A percentile compares a stretch with the other conserved stretches of the same genome.
Evolutionary conservation across 2,329 filamentous ascomycete genomes (phyloP).

Genomic region (Fonsecaea pugnacius): DNA sequence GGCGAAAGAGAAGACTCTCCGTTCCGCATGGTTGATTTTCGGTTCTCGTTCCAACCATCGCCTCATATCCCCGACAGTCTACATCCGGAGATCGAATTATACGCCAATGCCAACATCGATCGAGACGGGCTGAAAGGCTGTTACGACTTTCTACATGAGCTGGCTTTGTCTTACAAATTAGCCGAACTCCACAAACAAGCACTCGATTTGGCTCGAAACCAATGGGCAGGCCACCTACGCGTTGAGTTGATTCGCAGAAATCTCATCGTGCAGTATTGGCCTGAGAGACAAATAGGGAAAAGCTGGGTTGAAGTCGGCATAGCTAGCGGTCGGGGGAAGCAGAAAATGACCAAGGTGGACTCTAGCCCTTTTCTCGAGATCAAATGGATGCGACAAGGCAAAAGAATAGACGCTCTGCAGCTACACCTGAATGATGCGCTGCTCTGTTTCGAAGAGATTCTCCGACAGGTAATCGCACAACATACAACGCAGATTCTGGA

Average conservation of each 20-base stretch:
- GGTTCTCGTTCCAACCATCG: constrained; percentile 77
- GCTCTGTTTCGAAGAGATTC: constrained; percentile 73
- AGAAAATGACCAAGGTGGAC: constrained; percentile 22
- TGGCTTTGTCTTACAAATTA: constrained; percentile 88
- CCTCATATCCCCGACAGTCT: constrained; percentile 68
- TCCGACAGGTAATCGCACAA: constrained; percentile 73
- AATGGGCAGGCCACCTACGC: constrained; percentile 78
- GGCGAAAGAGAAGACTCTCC: constrained; percentile 81
- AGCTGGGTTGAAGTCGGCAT: constrained; percentile 92
- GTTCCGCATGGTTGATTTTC: constrained; percentile 92
- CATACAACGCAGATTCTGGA: constrained; percentile 75
- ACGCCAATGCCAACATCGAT: constrained; percentile 72
- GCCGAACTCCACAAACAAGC: constrained; percentile 80
- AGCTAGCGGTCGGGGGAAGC: constrained; percentile 61
- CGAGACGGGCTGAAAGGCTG: constrained; percentile 76
- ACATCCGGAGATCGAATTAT: constrained; percentile 68
- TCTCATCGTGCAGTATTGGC: constrained; percentile 91
- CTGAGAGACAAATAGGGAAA: constrained; percentile 69
- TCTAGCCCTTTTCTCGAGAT: constrained; percentile 46
- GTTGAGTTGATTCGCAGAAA: constrained; percentile 80
- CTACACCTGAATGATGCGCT: constrained; percentile 68
- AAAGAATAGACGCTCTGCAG: constrained; percentile 71
- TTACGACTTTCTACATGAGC: constrained; percentile 84
- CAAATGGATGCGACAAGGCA: constrained; percentile 84
- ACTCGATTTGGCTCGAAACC: constrained; percentile 66